Percentiles rank a stretch among this genome's conserved stretches.
Evolutionary conservation across 768 basidiomycete genomes (phyloP).

Genomic region (Hortiboletus campestris): DNA sequence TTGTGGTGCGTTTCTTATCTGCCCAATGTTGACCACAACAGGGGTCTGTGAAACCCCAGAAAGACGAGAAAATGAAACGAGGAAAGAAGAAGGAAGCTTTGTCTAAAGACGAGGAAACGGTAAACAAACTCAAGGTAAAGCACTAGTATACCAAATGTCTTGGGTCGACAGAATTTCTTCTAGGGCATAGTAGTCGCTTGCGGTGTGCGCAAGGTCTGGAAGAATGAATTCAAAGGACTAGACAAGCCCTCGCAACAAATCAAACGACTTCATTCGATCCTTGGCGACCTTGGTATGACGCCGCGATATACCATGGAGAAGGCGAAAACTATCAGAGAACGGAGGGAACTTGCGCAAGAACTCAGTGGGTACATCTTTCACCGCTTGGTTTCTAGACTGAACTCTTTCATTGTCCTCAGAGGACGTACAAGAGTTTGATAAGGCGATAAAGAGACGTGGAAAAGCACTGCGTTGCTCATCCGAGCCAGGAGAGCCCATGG

Average conservation of each 20-base stretch:
- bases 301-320: slow-evolving; percentile 77
- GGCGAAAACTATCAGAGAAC: slow-evolving; percentile 70
- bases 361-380: slow-evolving; percentile 50
- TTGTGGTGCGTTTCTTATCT: not conserved
- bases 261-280: slow-evolving; percentile 57
- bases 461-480: slow-evolving; percentile 10
- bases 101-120: slow-evolving; percentile 67
- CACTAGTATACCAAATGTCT: not conserved
- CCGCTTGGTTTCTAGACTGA: not conserved
- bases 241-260: slow-evolving; percentile 63
- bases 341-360: slow-evolving; percentile 75
- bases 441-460: slow-evolving; percentile 38
- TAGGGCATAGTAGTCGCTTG: slow-evolving; percentile 72
- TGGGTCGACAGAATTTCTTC: not conserved
- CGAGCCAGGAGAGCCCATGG: slow-evolving; percentile 26
- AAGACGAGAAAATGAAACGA: slow-evolving; percentile 25
- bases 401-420: slow-evolving; percentile 38
- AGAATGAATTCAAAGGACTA: slow-evolving; percentile 63
- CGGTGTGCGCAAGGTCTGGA: slow-evolving; percentile 76
- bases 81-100: slow-evolving; percentile 34
- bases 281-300: slow-evolving; percentile 76
- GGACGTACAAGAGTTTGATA: slow-evolving; percentile 73
- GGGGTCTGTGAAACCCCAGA: slow-evolving; percentile 25
- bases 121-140: slow-evolving; percentile 70
- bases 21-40: not conserved